These are phyloP conservation scores for Alternaria tenuissima DNA, from an alignment of 2,329 filamentous ascomycete genomes.

Conservation along the genomic window DNA sequence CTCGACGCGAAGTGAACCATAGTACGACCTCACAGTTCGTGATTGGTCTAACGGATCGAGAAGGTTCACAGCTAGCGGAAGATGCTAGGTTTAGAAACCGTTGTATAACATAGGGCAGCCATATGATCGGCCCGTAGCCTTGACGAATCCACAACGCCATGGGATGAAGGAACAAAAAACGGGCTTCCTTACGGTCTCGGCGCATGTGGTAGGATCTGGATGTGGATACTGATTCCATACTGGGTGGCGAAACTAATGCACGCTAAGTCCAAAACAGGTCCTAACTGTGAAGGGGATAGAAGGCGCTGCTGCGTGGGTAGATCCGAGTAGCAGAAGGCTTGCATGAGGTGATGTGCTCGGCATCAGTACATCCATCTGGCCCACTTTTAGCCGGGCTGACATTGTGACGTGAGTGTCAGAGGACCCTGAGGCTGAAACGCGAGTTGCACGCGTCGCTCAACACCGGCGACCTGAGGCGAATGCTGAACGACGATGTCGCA, in stretches of 20 bases:
- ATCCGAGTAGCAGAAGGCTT: slow-evolving; percentile 7
- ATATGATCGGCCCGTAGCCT: slow-evolving; percentile 10
- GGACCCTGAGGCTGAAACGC: slow-evolving; percentile 36
- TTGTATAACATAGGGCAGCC: slow-evolving; percentile 12
- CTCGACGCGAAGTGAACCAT: slow-evolving; percentile 14
- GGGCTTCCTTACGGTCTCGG: slow-evolving; percentile 9
- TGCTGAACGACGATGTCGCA: slow-evolving; percentile 5
- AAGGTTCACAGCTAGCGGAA: neutral
- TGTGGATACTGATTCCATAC: slow-evolving; percentile 3
- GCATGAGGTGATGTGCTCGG: slow-evolving; percentile 25
- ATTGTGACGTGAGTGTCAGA: slow-evolving; percentile 30
- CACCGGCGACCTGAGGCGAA: slow-evolving; percentile 11
- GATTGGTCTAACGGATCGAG: slow-evolving; percentile 3
- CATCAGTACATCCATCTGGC: slow-evolving; percentile 6
- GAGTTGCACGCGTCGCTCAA: slow-evolving; percentile 9
- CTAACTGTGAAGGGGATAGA: slow-evolving; percentile 7
- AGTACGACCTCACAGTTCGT: neutral
- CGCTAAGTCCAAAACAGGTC: slow-evolving; percentile 8
- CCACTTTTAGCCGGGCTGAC: slow-evolving; percentile 22
- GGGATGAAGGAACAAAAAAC: slow-evolving; percentile 4
- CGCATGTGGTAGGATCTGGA: slow-evolving; percentile 12
- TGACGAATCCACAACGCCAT: slow-evolving; percentile 8
- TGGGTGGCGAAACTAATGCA: slow-evolving; percentile 14
- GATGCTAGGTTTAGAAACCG: slow-evolving; percentile 19
- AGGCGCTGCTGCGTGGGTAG: slow-evolving; percentile 3